Evolutionary conservation across 2,329 filamentous ascomycete species (phyloP), one percentile per base, ranked within the genome.

Genomic region (Colletotrichum gloeosporioides): DNA sequence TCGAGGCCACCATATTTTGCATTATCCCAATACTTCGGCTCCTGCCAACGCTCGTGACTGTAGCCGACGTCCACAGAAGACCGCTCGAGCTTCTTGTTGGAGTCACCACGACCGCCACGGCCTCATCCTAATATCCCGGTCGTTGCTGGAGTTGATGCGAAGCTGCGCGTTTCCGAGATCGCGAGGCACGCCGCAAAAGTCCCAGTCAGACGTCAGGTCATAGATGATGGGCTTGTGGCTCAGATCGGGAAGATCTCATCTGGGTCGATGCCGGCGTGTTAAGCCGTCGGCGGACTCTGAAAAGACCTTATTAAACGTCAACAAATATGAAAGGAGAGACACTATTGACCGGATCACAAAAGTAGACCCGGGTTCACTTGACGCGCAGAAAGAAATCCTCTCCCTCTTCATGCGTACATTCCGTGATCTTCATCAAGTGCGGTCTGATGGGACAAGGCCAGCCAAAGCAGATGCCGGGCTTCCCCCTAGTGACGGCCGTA

Each of bases 1-100:
- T 10, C 0, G 36, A n/a, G 36, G 36, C 2, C 8, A 16, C 16
- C 18, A 49, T 12, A 49, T 1, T 1, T 0, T n/a, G 18, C 39
- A n/a, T n/a, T n/a, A 2, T 12, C 9, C 0, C 39, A 9, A 49
- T 1, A 0, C 39, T 12, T 12, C 39, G 9, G 39, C 0, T 12
- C 18, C 18, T n/a, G 1, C 9, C 5, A 49, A 49, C 18, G 9
- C 9, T 22, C 39, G 39, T 22, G 39, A n/a, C 39, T 49, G 10
- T n/a, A 10, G 18, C 18, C 18, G 18, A 49, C 9, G 3, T 49
- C 39, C 8, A n/a, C 5, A n/a, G 18, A 12, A 4, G 6, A 2
- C 9, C 3, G 18, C 39, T 4, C 3, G 6, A 2, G 39, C 22
- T 49, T 22, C 39, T n/a, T 22, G 18, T 49, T 12, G 39, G 0